Evolutionary conservation across 2,329 filamentous ascomycete species (phyloP), one percentile per base, ranked within the genome.

Genomic region (Penicillium palitans): DNA sequence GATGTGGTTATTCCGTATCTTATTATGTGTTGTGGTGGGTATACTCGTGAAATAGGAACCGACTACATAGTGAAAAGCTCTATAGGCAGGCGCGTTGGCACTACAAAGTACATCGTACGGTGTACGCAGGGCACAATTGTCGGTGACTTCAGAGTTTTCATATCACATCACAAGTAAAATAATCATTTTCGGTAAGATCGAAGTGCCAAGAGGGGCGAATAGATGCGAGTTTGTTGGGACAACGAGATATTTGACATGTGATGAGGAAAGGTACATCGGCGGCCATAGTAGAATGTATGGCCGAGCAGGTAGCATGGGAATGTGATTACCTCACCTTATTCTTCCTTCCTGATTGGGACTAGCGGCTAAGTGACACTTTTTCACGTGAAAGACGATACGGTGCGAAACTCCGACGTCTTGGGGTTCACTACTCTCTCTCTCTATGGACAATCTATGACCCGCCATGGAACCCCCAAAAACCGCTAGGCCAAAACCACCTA

Each of bases 401-500:
- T 55, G 51, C 40, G 53, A 56, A 56, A 50, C 37, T 42, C 53
- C 53, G 53, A 56, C 39, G 9, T 19, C 27, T 37, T 51, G 46
- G 37, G 45, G 44, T 51, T 47, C 25, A 39, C 15, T 6, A 17
- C 19, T 35, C 49, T 45, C 35, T 15, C 31, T 51, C 44, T 45
- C 24, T n/a, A 61, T 47, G 49, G 45, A 57, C 17, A 27, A 54
- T 45, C 25, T n/a, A n/a, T 42, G 42, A 53, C 57, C 57, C 57
- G 53, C 49, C 50, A 61, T 61, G 60, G 57, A 61, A 50, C 49
- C 51, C 6, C 52, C 50, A 10, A 60, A 61, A 53, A 17, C 41
- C 40, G 19, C 52, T 49, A 46, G 52, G 52, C 44, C 33, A 19
- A 48, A 25, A 49, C 33, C 6, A 54, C 41, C 39, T 52, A 33